Evolutionary conservation across 164 flowering plant species (phyloP).

Genomic region (Vitis vinifera): DNA sequence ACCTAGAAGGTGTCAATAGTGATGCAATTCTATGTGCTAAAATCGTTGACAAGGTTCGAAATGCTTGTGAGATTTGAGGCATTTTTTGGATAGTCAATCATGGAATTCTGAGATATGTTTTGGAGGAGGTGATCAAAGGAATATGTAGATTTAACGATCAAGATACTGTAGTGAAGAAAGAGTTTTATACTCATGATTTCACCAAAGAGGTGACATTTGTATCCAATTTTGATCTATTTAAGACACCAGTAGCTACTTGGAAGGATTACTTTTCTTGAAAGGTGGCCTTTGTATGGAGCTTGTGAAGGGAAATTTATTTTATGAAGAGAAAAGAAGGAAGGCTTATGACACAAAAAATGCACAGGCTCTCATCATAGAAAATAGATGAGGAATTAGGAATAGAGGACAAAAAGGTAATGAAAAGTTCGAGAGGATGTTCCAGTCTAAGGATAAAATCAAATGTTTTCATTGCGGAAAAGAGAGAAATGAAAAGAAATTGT

Average conservation of each 20-base stretch:
- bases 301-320: too few species aligned
- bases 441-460: too few species aligned
- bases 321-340: too few species aligned
- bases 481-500: too few species aligned
- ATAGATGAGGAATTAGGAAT: too few species aligned
- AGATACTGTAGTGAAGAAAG: slow-evolving; percentile 29
- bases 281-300: background rate
- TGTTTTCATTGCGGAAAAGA: too few species aligned
- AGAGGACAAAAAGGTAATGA: too few species aligned
- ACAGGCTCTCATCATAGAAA: too few species aligned
- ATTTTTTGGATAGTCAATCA: slow-evolving; percentile 50
- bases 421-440: too few species aligned
- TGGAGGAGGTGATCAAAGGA: slow-evolving; percentile 35
- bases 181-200: slow-evolving; percentile 27
- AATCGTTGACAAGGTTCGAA: slow-evolving; percentile 23
- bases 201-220: slow-evolving; percentile 14
- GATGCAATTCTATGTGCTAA: slow-evolving; percentile 9
- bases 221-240: slow-evolving; percentile 28
- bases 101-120: slow-evolving; percentile 24
- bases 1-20: slow-evolving; percentile 18
- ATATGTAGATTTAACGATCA: slow-evolving; percentile 30
- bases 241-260: slow-evolving; percentile 32
- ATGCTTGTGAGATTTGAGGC: slow-evolving; percentile 39
- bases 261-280: slow-evolving; percentile 27
- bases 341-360: background rate